These are phyloP conservation scores for Dryas integrifolia DNA, from an alignment of 331 rosid genomes.

Conservation along the genomic window DNA sequence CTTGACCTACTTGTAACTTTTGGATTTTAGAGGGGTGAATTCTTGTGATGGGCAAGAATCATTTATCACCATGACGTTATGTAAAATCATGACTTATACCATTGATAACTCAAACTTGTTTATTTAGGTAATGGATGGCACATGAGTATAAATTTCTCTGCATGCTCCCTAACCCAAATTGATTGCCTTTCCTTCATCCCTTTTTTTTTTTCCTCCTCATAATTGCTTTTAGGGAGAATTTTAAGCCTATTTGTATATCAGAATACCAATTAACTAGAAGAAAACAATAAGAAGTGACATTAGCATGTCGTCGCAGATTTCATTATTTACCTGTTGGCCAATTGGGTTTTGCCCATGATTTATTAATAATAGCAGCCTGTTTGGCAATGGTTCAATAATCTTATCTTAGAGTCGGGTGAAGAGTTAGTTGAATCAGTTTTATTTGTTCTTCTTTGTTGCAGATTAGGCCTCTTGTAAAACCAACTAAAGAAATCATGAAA, in stretches of 20 bases:
- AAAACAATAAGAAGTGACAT: neutral
- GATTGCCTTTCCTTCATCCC: neutral
- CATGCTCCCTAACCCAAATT: neutral
- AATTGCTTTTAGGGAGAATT: slow-evolving; percentile 7
- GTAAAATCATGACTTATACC: neutral
- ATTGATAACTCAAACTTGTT: no score
- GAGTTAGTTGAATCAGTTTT: slow-evolving; percentile 17
- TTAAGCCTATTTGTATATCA: neutral
- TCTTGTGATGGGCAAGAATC: neutral
- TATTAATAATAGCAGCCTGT: neutral
- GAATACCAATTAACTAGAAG: neutral
- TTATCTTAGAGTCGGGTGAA: neutral
- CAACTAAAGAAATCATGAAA: slow-evolving; percentile 76
- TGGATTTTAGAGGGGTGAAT: neutral
- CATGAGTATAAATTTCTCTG: neutral
- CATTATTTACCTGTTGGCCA: neutral
- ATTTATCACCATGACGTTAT: neutral
- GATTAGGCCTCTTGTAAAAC: slow-evolving; percentile 89
- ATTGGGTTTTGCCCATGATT: slow-evolving; percentile 5
- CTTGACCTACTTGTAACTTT: neutral
- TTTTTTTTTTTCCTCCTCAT: neutral
- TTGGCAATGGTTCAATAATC: slow-evolving; percentile 15
- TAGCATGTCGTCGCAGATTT: neutral
- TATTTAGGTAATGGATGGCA: neutral
- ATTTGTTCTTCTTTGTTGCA: slow-evolving; percentile 36